Evolutionary conservation across 352 stramenopile genomes (phyloP).

Genomic region (Globisporangium paddicum): DNA sequence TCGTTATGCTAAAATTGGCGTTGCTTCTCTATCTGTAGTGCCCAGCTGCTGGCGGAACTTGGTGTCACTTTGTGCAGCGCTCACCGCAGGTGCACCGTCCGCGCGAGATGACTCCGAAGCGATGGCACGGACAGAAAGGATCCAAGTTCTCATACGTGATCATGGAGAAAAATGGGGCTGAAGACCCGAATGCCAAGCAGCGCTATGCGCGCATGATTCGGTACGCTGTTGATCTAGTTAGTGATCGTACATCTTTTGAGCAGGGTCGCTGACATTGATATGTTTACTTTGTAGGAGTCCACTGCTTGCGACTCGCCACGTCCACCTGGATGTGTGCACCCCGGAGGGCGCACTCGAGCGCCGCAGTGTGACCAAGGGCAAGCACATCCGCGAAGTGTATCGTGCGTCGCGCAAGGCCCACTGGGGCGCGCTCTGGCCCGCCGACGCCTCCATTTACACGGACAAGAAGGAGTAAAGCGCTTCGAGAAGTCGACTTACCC

Average conservation of each 20-base stretch:
- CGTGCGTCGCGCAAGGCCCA: conserved; percentile 78
- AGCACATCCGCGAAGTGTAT: conserved; percentile 74
- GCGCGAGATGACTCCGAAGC: conserved; percentile 68
- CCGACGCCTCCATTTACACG: conserved; percentile 57
- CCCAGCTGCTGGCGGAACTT: conserved; percentile 59
- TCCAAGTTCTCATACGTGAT: conserved; percentile 87
- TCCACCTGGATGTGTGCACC: conserved; percentile 80
- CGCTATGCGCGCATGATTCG: conserved; percentile 57
- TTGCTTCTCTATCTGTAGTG: conserved; percentile 30
- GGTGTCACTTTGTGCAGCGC: conserved; percentile 86
- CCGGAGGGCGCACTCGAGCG: conserved; percentile 75
- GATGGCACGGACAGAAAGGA: conserved; percentile 79
- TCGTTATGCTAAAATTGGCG: too few relatives aligned
- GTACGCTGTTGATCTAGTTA: conserved; percentile 12
- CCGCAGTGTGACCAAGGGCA: conserved; percentile 70
- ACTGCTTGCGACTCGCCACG: conserved; percentile 69
- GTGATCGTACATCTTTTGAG: neutral
- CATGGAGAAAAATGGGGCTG: conserved; percentile 58
- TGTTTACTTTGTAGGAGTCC: conserved; percentile 27
- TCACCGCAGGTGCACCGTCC: conserved; percentile 67
- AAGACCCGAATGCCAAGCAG: conserved; percentile 19
- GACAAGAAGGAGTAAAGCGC: conserved; percentile 25
- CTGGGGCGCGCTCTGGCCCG: conserved; percentile 74
- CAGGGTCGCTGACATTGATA: neutral
- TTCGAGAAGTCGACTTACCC: neutral